phyloP scores from a whole-genome alignment of 2,329 filamentous ascomycete species.

The Alternaria sp. region DNA sequence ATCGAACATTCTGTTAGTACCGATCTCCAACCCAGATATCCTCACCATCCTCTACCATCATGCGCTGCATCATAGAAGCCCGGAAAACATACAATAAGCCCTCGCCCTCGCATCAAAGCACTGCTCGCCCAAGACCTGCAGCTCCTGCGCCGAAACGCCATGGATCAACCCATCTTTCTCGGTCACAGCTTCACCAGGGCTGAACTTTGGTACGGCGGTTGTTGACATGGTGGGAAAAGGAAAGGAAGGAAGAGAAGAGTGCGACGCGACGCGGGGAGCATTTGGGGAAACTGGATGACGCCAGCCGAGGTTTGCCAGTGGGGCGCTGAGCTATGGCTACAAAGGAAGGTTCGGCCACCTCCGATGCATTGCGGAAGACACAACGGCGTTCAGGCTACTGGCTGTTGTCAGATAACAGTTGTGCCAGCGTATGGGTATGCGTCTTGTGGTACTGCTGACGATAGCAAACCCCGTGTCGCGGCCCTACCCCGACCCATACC shows the following conservation, averaged over 20 bases:
- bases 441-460: not conserved
- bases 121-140: slow-evolving; percentile 66
- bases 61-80: not conserved
- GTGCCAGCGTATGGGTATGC: not conserved
- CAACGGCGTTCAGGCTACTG: too few species aligned
- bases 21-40: not conserved
- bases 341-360: slow-evolving; percentile 23
- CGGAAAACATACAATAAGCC: slow-evolving; percentile 74
- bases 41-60: not conserved
- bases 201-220: slow-evolving; percentile 31
- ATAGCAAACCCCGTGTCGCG: not conserved
- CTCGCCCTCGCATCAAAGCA: slow-evolving; percentile 74
- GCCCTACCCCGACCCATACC: too few species aligned
- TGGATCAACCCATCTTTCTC: slow-evolving; percentile 53
- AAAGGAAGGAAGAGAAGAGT: slow-evolving; percentile 25
- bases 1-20: not conserved
- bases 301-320: slow-evolving; percentile 20
- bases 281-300: slow-evolving; percentile 15
- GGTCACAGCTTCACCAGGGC: slow-evolving; percentile 34
- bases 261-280: slow-evolving; percentile 18
- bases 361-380: slow-evolving; percentile 10
- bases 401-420: not conserved
- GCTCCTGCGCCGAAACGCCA: slow-evolving; percentile 67
- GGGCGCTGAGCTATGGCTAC: slow-evolving; percentile 17
- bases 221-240: slow-evolving; percentile 42